Evolutionary conservation across 75 land plant genomes (phyloP).

Genomic region (Pinus taeda): DNA sequence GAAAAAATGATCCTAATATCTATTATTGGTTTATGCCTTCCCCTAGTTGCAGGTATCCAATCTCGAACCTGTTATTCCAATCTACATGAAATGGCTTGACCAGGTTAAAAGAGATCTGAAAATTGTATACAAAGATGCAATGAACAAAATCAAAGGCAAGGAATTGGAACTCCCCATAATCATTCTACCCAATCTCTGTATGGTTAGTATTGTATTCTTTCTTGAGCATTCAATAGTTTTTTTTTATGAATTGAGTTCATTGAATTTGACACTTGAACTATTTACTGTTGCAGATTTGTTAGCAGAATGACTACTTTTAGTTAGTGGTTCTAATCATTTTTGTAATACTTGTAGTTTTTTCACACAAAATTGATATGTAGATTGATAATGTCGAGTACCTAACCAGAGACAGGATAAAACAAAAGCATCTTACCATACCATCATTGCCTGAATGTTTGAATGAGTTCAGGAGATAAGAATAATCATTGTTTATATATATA

Average conservation of each 20-base stretch:
- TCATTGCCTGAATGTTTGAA: neutral
- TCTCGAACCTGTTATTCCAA: constrained; percentile 65
- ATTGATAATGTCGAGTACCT: neutral
- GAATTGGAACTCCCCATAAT: constrained; percentile 72
- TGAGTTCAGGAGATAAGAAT: constrained; percentile 52
- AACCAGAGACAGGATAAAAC: neutral
- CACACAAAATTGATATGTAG: no score
- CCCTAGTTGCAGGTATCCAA: constrained; percentile 49
- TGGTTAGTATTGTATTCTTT: constrained; percentile 43
- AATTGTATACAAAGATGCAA: constrained; percentile 45
- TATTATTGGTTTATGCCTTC: neutral
- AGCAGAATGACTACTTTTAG: neutral
- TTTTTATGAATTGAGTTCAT: neutral
- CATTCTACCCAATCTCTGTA: constrained; percentile 84
- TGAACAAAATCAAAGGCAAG: constrained; percentile 55
- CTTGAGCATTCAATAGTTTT: neutral
- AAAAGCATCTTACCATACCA: neutral
- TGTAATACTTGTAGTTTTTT: neutral
- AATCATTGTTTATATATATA: no score
- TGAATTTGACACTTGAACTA: neutral
- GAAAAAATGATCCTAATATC: neutral
- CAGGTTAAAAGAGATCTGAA: constrained; percentile 65
- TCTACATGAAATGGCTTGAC: constrained; percentile 62
- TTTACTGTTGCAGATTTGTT: neutral
- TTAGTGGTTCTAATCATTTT: neutral